Conservation (phyloP, 345 rosid genomes). For the Viola odorata region DNA sequence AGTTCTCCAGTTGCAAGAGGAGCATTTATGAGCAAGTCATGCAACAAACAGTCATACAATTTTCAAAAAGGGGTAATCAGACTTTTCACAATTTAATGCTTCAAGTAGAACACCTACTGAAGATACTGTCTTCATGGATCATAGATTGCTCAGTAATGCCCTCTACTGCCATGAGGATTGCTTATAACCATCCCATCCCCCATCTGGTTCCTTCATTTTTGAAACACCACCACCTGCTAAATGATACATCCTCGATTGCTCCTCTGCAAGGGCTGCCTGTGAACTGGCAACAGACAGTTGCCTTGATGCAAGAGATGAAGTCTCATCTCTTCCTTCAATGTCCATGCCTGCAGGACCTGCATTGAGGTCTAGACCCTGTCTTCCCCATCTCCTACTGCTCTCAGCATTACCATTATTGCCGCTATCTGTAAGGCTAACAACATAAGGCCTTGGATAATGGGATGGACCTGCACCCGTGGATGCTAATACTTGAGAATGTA, state of each 20-base stretch:
- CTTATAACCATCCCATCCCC: constrained; percentile 83
- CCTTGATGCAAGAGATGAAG: constrained; percentile 36
- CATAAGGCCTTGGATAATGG: constrained; percentile 53
- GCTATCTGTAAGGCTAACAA: constrained; percentile 56
- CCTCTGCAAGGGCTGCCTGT: constrained; percentile 46
- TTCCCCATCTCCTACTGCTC: constrained; percentile 57
- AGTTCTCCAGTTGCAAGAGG: background rate
- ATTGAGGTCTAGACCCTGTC: constrained; percentile 72
- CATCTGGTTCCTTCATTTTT: constrained; percentile 89
- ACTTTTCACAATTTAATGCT: too few relatives aligned
- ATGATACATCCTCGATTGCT: constrained; percentile 71
- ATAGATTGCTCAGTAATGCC: background rate
- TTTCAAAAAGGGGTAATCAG: background rate
- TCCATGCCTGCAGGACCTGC: constrained; percentile 74
- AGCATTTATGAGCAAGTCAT: background rate
- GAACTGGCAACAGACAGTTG: constrained; percentile 47
- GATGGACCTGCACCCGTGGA: constrained; percentile 52
- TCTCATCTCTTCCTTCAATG: constrained; percentile 64
- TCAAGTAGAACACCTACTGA: background rate
- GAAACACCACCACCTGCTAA: constrained; percentile 42
- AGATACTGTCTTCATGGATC: constrained; percentile 36
- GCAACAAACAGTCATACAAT: background rate
- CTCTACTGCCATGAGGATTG: constrained; percentile 76
- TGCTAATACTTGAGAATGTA: constrained; percentile 58
- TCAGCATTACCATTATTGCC: constrained; percentile 37